phyloP scores from a whole-genome alignment of 139 green algal species.

The Coelastrella sp. region DNA sequence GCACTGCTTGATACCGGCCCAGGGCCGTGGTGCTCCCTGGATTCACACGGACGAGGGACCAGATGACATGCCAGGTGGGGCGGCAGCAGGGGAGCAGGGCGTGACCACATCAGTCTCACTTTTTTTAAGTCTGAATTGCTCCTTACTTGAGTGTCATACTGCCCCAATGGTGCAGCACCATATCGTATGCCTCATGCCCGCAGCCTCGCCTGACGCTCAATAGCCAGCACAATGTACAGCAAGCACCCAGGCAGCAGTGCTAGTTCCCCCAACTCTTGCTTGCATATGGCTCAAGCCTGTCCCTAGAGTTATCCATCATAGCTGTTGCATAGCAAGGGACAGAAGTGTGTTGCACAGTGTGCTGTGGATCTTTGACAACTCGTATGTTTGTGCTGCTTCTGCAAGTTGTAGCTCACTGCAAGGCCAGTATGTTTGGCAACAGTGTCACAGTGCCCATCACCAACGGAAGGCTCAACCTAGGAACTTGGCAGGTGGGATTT shows the following conservation, averaged over 20 bases:
- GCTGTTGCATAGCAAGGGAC: too few species aligned
- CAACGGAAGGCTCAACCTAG: conserved; percentile 66
- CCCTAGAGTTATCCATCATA: too few species aligned
- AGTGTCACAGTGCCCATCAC: conserved; percentile 74
- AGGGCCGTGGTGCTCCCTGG: conserved; percentile 67
- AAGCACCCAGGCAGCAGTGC: neutral
- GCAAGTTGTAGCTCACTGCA: conserved; percentile 58
- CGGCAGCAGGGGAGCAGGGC: too few species aligned
- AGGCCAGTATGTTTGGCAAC: conserved; percentile 69
- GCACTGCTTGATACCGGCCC: neutral
- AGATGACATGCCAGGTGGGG: conserved; percentile 72
- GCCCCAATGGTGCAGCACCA: too few species aligned
- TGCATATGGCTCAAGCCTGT: neutral
- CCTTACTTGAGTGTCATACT: too few species aligned
- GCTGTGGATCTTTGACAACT: too few species aligned
- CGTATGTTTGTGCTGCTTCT: conserved; percentile 1
- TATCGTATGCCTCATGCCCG: too few species aligned
- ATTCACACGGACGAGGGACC: conserved; percentile 73
- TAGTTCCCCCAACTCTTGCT: neutral
- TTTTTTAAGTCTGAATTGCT: too few species aligned
- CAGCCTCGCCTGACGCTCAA: too few species aligned
- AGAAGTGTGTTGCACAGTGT: too few species aligned
- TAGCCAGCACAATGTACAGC: too few species aligned
- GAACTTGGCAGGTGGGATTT: conserved; percentile 73
- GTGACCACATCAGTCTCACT: too few species aligned